These are phyloP conservation scores for Pseudozyma thailandica DNA, from an alignment of 1,284 basidiomycete genomes.

Conservation along the genomic window DNA sequence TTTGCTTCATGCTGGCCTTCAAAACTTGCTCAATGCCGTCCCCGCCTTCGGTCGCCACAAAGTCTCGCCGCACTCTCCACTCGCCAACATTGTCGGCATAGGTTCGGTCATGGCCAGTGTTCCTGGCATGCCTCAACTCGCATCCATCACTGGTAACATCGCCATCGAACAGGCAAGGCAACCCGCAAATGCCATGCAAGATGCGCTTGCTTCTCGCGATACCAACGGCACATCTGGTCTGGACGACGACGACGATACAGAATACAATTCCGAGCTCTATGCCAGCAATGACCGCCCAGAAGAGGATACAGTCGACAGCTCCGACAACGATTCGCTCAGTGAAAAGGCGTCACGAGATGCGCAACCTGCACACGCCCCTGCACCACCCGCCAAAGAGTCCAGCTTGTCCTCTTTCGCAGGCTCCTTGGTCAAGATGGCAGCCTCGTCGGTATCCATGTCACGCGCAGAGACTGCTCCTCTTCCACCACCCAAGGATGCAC, in stretches of 20 bases:
- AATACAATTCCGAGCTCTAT: slow-evolving; percentile 14
- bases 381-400: slow-evolving; percentile 10
- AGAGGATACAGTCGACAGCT: slow-evolving; percentile 39
- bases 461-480: slow-evolving; percentile 36
- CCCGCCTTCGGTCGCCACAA: slow-evolving; percentile 32
- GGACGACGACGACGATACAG: background rate
- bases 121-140: slow-evolving; percentile 81
- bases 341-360: slow-evolving; percentile 11
- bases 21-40: slow-evolving; percentile 62
- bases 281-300: slow-evolving; percentile 23
- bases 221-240: background rate
- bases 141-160: slow-evolving; percentile 80
- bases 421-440: slow-evolving; percentile 29
- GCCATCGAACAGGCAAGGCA: slow-evolving; percentile 85
- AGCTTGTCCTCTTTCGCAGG: slow-evolving; percentile 25
- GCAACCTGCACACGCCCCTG: background rate
- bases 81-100: slow-evolving; percentile 85
- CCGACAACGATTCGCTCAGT: slow-evolving; percentile 36
- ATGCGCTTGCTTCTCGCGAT: slow-evolving; percentile 30
- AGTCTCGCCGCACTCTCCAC: slow-evolving; percentile 51
- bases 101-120: slow-evolving; percentile 81
- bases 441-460: slow-evolving; percentile 26
- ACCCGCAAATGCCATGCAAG: slow-evolving; percentile 60
- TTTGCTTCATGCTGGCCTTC: slow-evolving; percentile 21
- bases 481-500: slow-evolving; percentile 42